Conservation (phyloP, 208 protist genomes). For the Phytomonas francai region DNA sequence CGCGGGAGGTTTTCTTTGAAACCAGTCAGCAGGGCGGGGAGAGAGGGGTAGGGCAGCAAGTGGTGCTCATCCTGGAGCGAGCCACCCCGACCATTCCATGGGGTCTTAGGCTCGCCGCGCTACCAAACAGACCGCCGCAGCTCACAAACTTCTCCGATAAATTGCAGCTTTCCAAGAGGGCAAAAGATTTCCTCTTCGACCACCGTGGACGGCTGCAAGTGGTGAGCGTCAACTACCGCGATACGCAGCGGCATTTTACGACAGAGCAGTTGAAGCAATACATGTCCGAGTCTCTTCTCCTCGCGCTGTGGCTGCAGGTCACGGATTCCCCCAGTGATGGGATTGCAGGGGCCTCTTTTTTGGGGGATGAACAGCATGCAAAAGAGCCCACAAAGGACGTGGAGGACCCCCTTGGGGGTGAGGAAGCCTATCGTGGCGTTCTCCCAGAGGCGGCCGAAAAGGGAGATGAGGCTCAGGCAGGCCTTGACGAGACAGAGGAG, state of each 20-base stretch:
- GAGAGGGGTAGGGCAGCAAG: conserved; percentile 34
- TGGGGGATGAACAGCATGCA: not conserved
- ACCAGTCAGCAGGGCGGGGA: conserved; percentile 42
- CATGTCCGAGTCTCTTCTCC: conserved; percentile 13
- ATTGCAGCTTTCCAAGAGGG: conserved; percentile 29
- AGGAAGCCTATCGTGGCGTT: not conserved
- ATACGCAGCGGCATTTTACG: conserved; percentile 12
- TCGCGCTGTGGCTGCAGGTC: conserved; percentile 29
- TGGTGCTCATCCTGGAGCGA: conserved; percentile 45
- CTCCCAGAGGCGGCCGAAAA: not conserved
- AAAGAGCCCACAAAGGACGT: not conserved
- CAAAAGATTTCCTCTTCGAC: conserved; percentile 37
- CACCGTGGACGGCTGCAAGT: conserved; percentile 28
- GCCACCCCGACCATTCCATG: conserved; percentile 33
- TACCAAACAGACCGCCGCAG: conserved; percentile 1
- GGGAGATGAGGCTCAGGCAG: not conserved
- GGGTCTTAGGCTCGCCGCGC: conserved; percentile 31
- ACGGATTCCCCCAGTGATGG: conserved; percentile 12
- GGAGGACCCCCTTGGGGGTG: not conserved
- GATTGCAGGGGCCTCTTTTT: conserved; percentile 2
- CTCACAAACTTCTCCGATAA: conserved; percentile 21
- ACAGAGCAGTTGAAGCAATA: conserved; percentile 10
- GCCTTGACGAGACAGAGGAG: conserved; percentile 2
- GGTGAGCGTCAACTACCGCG: conserved; percentile 32
- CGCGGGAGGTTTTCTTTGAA: conserved; percentile 47